Conservation (phyloP, 2,329 filamentous ascomycete genomes). For the Monilinia polystroma region DNA sequence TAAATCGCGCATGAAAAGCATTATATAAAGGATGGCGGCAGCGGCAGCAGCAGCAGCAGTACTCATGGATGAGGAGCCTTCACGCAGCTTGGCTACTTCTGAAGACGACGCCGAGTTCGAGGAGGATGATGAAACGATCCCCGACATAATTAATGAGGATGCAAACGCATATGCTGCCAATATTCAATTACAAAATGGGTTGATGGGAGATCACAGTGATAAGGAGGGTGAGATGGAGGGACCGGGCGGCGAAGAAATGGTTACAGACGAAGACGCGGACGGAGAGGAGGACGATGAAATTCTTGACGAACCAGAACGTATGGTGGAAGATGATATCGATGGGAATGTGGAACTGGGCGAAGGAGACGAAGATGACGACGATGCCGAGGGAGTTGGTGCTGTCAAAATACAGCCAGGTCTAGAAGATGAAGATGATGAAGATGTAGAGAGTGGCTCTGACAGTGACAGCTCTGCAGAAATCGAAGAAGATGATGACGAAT, state of each 20-base stretch:
- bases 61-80: constrained; percentile 39
- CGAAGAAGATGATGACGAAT: constrained; percentile 51
- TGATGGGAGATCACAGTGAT: constrained; percentile 33
- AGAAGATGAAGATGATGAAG: constrained; percentile 43
- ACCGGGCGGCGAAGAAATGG: constrained; percentile 38
- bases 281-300: constrained; percentile 44
- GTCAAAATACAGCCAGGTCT: constrained; percentile 40
- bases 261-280: constrained; percentile 40
- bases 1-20: constrained; percentile 20
- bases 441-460: constrained; percentile 38
- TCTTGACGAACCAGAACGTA: constrained; percentile 38
- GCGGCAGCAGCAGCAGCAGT: constrained; percentile 25
- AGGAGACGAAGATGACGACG: constrained; percentile 45
- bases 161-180: constrained; percentile 40
- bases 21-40: constrained; percentile 22
- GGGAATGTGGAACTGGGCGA: constrained; percentile 45
- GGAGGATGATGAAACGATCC: constrained; percentile 39
- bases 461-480: constrained; percentile 35
- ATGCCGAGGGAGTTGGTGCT: constrained; percentile 40
- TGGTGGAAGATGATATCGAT: constrained; percentile 43
- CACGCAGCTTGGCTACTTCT: constrained; percentile 39
- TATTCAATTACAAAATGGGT: constrained; percentile 40
- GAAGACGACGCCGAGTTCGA: constrained; percentile 42
- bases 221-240: constrained; percentile 30
- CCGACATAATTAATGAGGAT: constrained; percentile 35